Evolutionary conservation across 441 rosid species (phyloP).

Genomic region (Pelargonium myrrhifolium): DNA sequence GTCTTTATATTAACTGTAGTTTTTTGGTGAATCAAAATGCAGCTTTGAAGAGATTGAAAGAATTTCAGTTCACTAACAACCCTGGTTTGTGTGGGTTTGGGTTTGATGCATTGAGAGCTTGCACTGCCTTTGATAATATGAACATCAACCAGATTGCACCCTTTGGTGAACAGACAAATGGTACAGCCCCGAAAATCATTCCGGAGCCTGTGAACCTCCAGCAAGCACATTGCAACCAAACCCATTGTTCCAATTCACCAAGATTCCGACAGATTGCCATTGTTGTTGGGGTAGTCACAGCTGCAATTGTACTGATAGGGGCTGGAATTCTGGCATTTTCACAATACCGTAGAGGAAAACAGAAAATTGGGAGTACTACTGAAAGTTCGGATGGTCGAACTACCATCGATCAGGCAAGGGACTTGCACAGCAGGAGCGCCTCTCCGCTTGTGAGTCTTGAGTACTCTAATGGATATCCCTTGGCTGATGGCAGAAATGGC

Average conservation of each 20-base stretch:
- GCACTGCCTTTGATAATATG: slow-evolving; percentile 37
- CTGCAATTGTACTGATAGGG: slow-evolving; percentile 43
- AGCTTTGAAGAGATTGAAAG: slow-evolving; percentile 70
- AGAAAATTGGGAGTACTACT: slow-evolving; percentile 43
- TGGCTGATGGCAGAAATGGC: slow-evolving; percentile 48
- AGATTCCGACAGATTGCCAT: slow-evolving; percentile 41
- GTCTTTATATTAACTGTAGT: background rate
- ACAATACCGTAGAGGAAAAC: slow-evolving; percentile 60
- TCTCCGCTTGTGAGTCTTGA: slow-evolving; percentile 83
- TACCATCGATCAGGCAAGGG: slow-evolving; percentile 49
- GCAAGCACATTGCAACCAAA: slow-evolving; percentile 47
- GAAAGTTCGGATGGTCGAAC: slow-evolving; percentile 37
- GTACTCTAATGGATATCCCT: slow-evolving; percentile 66
- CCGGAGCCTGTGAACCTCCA: slow-evolving; percentile 65
- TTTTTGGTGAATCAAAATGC: slow-evolving; percentile 20
- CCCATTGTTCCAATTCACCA: slow-evolving; percentile 36
- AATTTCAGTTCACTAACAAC: slow-evolving; percentile 58
- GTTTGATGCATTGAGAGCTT: slow-evolving; percentile 44
- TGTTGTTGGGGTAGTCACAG: slow-evolving; percentile 39
- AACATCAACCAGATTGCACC: slow-evolving; percentile 47
- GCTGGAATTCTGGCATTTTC: slow-evolving; percentile 43
- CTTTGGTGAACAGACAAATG: slow-evolving; percentile 19
- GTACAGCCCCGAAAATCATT: slow-evolving; percentile 30
- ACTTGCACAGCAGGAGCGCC: slow-evolving; percentile 49
- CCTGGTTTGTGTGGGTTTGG: slow-evolving; percentile 65